phyloP scores from a whole-genome alignment of 345 rosid species.

The Aquilaria sinensis region DNA sequence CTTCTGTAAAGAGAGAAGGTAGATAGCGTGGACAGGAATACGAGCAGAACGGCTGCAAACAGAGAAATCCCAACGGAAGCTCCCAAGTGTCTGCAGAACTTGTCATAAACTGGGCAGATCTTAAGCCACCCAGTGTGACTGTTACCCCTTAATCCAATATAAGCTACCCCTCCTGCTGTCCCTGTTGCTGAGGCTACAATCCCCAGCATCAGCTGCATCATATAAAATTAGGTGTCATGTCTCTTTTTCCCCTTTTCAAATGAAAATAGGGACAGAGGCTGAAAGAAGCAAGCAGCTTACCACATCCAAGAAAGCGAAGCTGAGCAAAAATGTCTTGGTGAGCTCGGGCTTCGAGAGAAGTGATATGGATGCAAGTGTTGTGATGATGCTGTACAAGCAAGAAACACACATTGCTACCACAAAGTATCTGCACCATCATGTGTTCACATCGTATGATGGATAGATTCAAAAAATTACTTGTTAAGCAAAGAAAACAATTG shows the following conservation, averaged over 20 bases:
- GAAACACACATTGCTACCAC: slow-evolving; percentile 54
- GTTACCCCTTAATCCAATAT: slow-evolving; percentile 68
- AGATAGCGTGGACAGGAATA: slow-evolving; percentile 50
- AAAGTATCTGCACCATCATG: slow-evolving; percentile 45
- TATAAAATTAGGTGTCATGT: background rate
- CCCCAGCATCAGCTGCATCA: slow-evolving; percentile 61
- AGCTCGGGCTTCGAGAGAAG: slow-evolving; percentile 30
- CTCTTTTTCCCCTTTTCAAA: background rate
- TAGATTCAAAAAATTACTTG: background rate
- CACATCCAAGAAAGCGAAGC: slow-evolving; percentile 41
- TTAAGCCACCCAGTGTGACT: slow-evolving; percentile 38
- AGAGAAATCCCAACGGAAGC: slow-evolving; percentile 40
- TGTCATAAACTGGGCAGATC: slow-evolving; percentile 48
- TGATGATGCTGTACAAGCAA: slow-evolving; percentile 49
- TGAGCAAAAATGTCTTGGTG: slow-evolving; percentile 29
- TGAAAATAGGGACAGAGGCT: background rate
- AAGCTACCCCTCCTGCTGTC: slow-evolving; percentile 64
- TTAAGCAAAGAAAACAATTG: no score
- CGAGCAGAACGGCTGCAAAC: slow-evolving; percentile 49
- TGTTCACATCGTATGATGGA: background rate
- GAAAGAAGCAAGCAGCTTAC: slow-evolving; percentile 22
- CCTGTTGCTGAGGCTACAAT: slow-evolving; percentile 76
- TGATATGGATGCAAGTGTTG: slow-evolving; percentile 44
- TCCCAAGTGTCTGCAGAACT: slow-evolving; percentile 55
- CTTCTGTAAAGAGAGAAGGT: slow-evolving; percentile 33